phyloP scores from a whole-genome alignment of 768 basidiomycete genomes.

The Boletus bicolor region DNA sequence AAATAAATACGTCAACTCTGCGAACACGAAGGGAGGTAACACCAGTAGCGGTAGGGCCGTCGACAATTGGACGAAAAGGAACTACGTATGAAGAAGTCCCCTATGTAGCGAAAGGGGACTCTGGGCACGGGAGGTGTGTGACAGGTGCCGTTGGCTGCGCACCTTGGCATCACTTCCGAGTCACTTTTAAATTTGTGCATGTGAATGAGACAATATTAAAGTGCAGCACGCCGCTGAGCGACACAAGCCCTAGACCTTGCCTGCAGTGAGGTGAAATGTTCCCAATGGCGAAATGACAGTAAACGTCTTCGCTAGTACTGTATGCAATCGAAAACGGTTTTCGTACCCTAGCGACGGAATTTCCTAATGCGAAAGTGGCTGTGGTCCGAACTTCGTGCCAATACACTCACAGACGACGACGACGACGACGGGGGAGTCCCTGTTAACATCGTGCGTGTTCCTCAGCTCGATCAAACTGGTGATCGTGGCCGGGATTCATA shows the following conservation, averaged over 20 bases:
- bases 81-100: background rate
- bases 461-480: background rate
- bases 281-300: background rate
- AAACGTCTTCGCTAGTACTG: too few relatives aligned
- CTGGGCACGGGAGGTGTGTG: background rate
- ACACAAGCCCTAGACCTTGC: background rate
- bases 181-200: background rate
- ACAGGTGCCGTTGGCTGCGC: background rate
- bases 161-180: slow-evolving; percentile 4
- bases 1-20: background rate
- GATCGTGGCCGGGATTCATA: background rate
- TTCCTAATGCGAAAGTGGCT: slow-evolving; percentile 12
- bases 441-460: slow-evolving; percentile 10
- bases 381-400: background rate
- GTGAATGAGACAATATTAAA: background rate
- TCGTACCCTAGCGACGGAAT: background rate
- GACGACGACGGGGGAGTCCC: too few relatives aligned
- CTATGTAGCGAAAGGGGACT: background rate
- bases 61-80: background rate
- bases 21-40: background rate
- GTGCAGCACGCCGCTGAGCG: background rate
- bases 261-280: background rate
- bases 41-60: background rate
- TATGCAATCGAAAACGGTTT: too few relatives aligned
- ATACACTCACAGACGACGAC: background rate